A percentile compares a stretch with the other conserved stretches of the same genome.
phyloP scores from a whole-genome alignment of 306 rosid genomes.

The Hippophae gyantsensis region DNA sequence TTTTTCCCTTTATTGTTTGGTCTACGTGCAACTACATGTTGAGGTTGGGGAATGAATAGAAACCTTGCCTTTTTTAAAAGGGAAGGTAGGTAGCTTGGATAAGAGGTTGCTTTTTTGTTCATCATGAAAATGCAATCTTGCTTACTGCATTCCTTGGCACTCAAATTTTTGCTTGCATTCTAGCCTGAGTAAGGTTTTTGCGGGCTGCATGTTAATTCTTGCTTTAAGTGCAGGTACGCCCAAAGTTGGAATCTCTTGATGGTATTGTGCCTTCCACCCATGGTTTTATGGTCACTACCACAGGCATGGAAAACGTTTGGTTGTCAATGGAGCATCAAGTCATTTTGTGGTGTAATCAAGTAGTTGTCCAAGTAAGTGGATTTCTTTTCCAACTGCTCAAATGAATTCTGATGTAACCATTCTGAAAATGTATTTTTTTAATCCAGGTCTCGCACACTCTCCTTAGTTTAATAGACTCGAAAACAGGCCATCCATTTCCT shows the following conservation, averaged over 20 bases:
- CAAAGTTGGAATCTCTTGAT: slow-evolving; percentile 79
- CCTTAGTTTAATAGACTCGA: slow-evolving; percentile 59
- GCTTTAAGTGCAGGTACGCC: slow-evolving; percentile 44
- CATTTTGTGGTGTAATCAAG: slow-evolving; percentile 92
- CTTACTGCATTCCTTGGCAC: no score
- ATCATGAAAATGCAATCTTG: no score
- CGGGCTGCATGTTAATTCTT: slow-evolving; percentile 8
- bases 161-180: no score
- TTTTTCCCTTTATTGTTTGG: no score
- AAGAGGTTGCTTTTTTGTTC: no score
- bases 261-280: slow-evolving; percentile 93
- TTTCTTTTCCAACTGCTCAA: slow-evolving; percentile 13
- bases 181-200: no score
- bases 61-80: no score
- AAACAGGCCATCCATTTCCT: slow-evolving; percentile 65
- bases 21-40: no score
- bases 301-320: slow-evolving; percentile 94
- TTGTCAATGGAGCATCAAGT: slow-evolving; percentile 99
- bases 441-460: slow-evolving; percentile 79
- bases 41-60: no score
- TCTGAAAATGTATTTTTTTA: slow-evolving; percentile 30
- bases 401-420: slow-evolving; percentile 15
- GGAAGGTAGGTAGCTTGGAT: no score
- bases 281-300: slow-evolving; percentile 94
- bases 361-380: slow-evolving; percentile 75